Conservation (phyloP, 495 filamentous ascomycete genomes). For the Halenospora varia region DNA sequence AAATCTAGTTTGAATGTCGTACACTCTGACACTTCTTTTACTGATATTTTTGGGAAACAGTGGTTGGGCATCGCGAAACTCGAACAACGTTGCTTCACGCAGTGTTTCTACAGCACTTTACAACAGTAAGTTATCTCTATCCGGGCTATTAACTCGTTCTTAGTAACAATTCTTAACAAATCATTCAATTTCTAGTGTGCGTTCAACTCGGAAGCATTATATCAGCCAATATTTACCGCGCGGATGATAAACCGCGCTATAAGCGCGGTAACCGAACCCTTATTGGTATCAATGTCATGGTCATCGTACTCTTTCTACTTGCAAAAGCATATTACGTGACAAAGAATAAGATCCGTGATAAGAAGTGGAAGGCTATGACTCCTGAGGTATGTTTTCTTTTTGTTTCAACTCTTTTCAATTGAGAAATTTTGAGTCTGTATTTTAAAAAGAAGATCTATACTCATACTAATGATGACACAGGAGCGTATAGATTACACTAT, state of each 20-base stretch:
- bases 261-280: conserved; percentile 29
- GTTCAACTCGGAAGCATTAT: conserved; percentile 52
- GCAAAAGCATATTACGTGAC: conserved; percentile 38
- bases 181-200: conserved; percentile 29
- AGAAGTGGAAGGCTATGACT: conserved; percentile 32
- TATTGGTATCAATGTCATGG: conserved; percentile 19
- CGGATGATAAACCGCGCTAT: conserved; percentile 46
- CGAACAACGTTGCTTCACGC: conserved; percentile 31
- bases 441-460: too few relatives aligned
- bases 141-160: not conserved
- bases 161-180: too few relatives aligned
- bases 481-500: conserved; percentile 31
- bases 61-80: conserved; percentile 42
- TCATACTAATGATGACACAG: conserved; percentile 7
- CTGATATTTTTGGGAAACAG: conserved; percentile 22
- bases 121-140: not conserved
- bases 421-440: too few relatives aligned
- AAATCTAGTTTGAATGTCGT: too few relatives aligned
- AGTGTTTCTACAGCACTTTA: not conserved
- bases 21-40: not conserved
- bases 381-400: conserved; percentile 11
- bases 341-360: conserved; percentile 35
- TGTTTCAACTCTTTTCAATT: not conserved
- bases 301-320: conserved; percentile 24
- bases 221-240: conserved; percentile 51